Evolutionary conservation across 2,329 filamentous ascomycete genomes (phyloP), one percentile per base, ranked within the genome.

Genomic region (Nannizziopsis barbatae): DNA sequence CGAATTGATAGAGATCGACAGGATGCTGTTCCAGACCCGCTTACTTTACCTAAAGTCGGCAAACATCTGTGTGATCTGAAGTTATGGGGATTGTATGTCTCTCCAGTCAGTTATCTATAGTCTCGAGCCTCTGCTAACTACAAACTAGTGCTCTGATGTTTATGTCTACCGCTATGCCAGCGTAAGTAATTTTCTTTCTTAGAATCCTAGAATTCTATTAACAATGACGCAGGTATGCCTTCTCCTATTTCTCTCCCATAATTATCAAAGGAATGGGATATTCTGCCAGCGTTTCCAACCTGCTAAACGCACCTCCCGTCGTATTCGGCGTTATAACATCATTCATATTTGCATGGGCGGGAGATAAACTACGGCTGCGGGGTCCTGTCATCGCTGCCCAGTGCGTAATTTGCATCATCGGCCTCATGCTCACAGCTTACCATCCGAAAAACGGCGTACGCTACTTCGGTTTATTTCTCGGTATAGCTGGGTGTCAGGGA

Each of bases 1-100:
- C 57, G 64, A 10, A 77, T 83, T 55, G 64, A 79, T 33, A 64
- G 65, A 14, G 79, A 82, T 58, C 75, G 79, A 40, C 73, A 72
- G 20, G 79, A 83, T 55, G 70, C 63, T 11, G 51, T 58, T 2
- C 53, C 62, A 1, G 65, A 70, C 39, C 64, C 71, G 1, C 79
- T 82, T 58, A 67, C 69, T 18, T 42, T 75, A 3, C 44, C 51
- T 4, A 67, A 64, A 42, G 79, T 79, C 58, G 54, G 78, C 11
- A 51, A 61, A 11, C 68, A 69, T 17, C 73, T 69, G 1, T 51
- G 58, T 1, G 75, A 81, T 65, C 72, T 67, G 68, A 77, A 76
- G 61, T 68, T 82, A 50, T 84, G 80, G 80, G 71, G 64, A 0
- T 83, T 61, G 49, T 58, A 57, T n/a, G 56, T 57, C 2, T 58